Evolutionary conservation across 768 basidiomycete genomes (phyloP).

Genomic region (Pleurotus sapidus): DNA sequence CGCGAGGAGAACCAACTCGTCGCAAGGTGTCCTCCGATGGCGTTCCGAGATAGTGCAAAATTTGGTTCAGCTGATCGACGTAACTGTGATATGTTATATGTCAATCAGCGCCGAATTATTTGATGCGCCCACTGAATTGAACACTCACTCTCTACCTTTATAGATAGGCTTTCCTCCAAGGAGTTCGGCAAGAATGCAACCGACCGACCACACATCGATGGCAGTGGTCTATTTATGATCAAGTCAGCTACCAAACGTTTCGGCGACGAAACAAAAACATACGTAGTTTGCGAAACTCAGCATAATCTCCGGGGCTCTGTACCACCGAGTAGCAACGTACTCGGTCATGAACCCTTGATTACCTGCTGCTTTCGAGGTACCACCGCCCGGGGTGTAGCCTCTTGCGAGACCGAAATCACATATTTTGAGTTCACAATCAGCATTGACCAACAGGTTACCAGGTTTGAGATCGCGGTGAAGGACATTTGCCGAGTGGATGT

Average conservation of each 20-base stretch:
- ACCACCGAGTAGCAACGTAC: conserved; percentile 99
- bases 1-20: conserved; percentile 92
- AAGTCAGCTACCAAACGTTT: conserved; percentile 13
- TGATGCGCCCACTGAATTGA: background rate
- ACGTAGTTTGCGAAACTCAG: conserved; percentile 94
- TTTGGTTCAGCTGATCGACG: conserved; percentile 98
- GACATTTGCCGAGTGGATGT: conserved; percentile 98
- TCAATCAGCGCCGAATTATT: conserved; percentile 4
- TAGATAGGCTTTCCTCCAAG: conserved; percentile 93
- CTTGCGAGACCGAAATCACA: conserved; percentile 98
- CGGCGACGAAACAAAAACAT: conserved; percentile 25
- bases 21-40: conserved; percentile 96
- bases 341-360: conserved; percentile 99
- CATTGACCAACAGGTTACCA: conserved; percentile 93
- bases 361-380: conserved; percentile 67
- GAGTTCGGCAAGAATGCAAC: conserved; percentile 92
- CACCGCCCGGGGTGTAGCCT: conserved; percentile 85
- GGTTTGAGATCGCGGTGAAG: conserved; percentile 95
- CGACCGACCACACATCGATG: conserved; percentile 96
- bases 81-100: conserved; percentile 50
- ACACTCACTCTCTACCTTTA: conserved; percentile 91
- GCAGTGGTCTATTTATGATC: conserved; percentile 62
- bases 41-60: conserved; percentile 96
- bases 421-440: conserved; percentile 97
- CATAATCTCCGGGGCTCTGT: conserved; percentile 99